phyloP scores from a whole-genome alignment of 805 yeast genomes.

The Schwanniomyces vanrijiae region DNA sequence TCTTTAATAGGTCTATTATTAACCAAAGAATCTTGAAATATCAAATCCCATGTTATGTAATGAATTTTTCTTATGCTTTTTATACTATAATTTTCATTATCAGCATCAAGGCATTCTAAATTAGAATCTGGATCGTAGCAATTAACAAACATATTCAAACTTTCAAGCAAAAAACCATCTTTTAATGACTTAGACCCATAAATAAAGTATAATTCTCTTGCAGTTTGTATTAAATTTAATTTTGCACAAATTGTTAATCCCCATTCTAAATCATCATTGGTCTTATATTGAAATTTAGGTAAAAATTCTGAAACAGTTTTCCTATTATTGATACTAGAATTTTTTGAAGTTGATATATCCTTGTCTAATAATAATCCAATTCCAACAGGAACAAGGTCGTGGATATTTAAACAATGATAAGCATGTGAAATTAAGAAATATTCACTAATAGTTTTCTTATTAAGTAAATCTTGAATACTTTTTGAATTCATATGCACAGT shows the following conservation, averaged over 20 bases:
- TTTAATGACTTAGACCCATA: conserved; percentile 49
- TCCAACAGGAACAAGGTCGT: conserved; percentile 63
- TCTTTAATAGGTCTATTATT: conserved; percentile 57
- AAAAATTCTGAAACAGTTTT: conserved; percentile 53
- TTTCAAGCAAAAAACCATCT: conserved; percentile 60
- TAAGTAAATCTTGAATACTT: conserved; percentile 9
- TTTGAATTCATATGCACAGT: conserved; percentile 7
- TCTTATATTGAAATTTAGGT: conserved; percentile 59
- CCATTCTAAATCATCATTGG: conserved; percentile 82
- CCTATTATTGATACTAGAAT: conserved; percentile 30
- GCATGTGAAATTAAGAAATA: conserved; percentile 57
- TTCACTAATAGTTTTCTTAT: conserved; percentile 47
- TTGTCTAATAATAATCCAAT: conserved; percentile 55
- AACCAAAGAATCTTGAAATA: conserved; percentile 60
- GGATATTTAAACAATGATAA: conserved; percentile 50
- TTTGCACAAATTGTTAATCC: conserved; percentile 70
- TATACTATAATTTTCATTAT: conserved; percentile 12
- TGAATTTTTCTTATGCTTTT: conserved; percentile 46
- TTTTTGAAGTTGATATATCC: conserved; percentile 44
- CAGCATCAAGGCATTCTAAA: not conserved
- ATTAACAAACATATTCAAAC: conserved; percentile 61
- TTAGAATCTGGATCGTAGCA: conserved; percentile 48
- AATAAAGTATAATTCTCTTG: conserved; percentile 51
- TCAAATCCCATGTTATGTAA: conserved; percentile 54
- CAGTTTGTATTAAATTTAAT: conserved; percentile 58